These are phyloP conservation scores for Chrysoporthe cubensis DNA, from an alignment of 2,329 filamentous ascomycete species.

Conservation along the genomic window DNA sequence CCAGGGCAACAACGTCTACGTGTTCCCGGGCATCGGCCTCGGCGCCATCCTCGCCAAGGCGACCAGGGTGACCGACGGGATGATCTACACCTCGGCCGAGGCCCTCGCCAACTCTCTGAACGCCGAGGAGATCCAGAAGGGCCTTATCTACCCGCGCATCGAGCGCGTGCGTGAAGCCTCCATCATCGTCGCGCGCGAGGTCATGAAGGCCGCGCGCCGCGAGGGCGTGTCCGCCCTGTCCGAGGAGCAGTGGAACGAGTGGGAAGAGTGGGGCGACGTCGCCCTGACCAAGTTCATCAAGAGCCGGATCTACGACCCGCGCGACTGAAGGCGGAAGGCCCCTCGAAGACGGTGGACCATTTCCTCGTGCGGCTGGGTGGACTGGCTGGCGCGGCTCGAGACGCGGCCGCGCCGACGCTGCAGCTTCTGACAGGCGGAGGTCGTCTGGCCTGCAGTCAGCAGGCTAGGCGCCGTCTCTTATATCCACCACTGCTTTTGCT, in stretches of 20 bases:
- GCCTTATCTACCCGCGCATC: slow-evolving; percentile 89
- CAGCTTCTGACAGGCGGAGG: slow-evolving; percentile 14
- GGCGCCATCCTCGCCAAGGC: slow-evolving; percentile 92
- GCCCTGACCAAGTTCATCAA: slow-evolving; percentile 64
- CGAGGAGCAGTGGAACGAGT: slow-evolving; percentile 72
- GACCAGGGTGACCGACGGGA: slow-evolving; percentile 84
- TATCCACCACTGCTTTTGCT: too few relatives aligned
- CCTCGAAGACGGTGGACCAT: slow-evolving; percentile 28
- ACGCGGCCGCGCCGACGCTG: slow-evolving; percentile 17
- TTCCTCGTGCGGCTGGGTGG: slow-evolving; percentile 27
- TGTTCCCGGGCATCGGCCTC: slow-evolving; percentile 95
- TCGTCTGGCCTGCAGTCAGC: too few relatives aligned
- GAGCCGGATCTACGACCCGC: slow-evolving; percentile 64
- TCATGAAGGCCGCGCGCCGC: slow-evolving; percentile 88
- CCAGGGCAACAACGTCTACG: slow-evolving; percentile 87
- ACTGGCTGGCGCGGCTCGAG: slow-evolving; percentile 16
- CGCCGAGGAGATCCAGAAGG: slow-evolving; percentile 77
- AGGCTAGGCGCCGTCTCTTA: neutral
- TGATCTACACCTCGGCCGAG: slow-evolving; percentile 94
- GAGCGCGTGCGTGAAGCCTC: slow-evolving; percentile 90
- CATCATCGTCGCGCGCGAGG: slow-evolving; percentile 82
- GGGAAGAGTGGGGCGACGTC: slow-evolving; percentile 72
- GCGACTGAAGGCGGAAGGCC: slow-evolving; percentile 26
- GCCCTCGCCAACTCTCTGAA: slow-evolving; percentile 79
- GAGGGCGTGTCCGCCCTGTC: slow-evolving; percentile 74